Evolutionary conservation across 2,329 filamentous ascomycete genomes (phyloP).

Genomic region (Westerdykella aurantiaca): DNA sequence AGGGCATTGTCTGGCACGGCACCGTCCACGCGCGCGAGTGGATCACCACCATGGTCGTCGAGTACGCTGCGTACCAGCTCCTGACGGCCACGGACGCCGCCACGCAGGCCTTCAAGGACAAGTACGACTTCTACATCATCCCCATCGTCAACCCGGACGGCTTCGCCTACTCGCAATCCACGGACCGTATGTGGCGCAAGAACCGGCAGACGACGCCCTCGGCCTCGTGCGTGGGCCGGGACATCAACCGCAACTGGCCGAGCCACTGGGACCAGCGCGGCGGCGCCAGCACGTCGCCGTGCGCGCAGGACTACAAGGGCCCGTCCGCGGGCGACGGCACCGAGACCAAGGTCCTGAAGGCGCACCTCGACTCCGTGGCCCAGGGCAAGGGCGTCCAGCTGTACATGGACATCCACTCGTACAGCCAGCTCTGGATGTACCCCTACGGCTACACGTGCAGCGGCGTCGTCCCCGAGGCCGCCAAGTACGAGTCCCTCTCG

Average conservation of each 20-base stretch:
- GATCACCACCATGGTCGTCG: conserved; percentile 24
- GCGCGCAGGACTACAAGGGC: conserved; percentile 35
- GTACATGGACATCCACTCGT: conserved; percentile 62
- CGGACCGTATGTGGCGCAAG: conserved; percentile 37
- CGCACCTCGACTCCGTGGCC: conserved; percentile 43
- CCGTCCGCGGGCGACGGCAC: conserved; percentile 29
- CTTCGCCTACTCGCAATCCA: conserved; percentile 36
- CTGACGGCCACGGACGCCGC: conserved; percentile 27
- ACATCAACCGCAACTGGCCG: conserved; percentile 40
- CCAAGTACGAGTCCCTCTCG: conserved; percentile 48
- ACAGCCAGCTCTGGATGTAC: conserved; percentile 35
- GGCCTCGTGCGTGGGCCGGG: conserved; percentile 32
- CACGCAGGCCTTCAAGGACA: conserved; percentile 46
- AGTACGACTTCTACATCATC: conserved; percentile 59
- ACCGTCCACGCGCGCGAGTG: conserved; percentile 38
- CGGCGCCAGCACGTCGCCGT: conserved; percentile 33
- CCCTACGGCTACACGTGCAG: conserved; percentile 56
- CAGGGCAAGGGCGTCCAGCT: conserved; percentile 50
- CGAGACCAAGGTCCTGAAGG: conserved; percentile 41
- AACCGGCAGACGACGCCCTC: conserved; percentile 29
- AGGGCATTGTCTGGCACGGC: conserved; percentile 34
- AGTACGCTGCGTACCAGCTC: conserved; percentile 35
- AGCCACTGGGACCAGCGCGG: conserved; percentile 28
- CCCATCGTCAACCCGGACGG: conserved; percentile 38
- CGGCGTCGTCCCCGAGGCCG: conserved; percentile 42